A percentile compares a stretch with the other conserved stretches of the same genome.
These are phyloP conservation scores for Catharanthus roseus DNA, from an alignment of 257 asterid genomes.

Conservation along the genomic window DNA sequence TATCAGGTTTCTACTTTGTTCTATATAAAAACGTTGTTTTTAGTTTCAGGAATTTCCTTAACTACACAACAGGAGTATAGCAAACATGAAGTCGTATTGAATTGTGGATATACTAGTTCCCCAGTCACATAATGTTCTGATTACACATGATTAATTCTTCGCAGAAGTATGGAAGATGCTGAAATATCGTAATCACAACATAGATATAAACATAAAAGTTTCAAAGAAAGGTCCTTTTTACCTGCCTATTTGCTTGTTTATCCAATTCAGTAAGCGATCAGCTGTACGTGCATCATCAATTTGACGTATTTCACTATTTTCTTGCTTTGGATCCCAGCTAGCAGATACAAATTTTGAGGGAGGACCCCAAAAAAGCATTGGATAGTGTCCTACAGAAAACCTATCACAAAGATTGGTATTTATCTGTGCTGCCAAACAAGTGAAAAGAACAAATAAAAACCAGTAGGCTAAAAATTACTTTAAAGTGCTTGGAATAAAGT, in stretches of 20 bases:
- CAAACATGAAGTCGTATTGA: neutral
- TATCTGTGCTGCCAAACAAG: constrained; percentile 93
- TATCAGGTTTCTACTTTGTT: neutral
- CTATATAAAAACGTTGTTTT: neutral
- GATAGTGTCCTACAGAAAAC: constrained; percentile 70
- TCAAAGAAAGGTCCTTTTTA: constrained; percentile 16
- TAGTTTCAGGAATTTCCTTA: neutral
- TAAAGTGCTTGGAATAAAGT: neutral
- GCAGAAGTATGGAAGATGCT: neutral
- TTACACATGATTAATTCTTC: neutral
- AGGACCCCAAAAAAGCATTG: constrained; percentile 85
- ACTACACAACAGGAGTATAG: neutral
- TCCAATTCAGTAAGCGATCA: constrained; percentile 67
- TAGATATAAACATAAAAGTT: neutral
- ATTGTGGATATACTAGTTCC: neutral
- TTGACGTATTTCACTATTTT: constrained; percentile 46
- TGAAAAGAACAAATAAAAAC: constrained; percentile 26
- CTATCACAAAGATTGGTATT: constrained; percentile 75
- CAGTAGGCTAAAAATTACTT: constrained; percentile 28
- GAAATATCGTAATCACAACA: neutral
- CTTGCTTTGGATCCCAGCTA: constrained; percentile 66
- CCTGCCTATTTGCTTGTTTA: constrained; percentile 74
- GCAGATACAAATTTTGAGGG: constrained; percentile 72
- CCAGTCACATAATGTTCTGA: neutral
- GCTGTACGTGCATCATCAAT: constrained; percentile 64